Evolutionary conservation across 2,329 filamentous ascomycete species (phyloP).

Genomic region (Thelonectria discophora): DNA sequence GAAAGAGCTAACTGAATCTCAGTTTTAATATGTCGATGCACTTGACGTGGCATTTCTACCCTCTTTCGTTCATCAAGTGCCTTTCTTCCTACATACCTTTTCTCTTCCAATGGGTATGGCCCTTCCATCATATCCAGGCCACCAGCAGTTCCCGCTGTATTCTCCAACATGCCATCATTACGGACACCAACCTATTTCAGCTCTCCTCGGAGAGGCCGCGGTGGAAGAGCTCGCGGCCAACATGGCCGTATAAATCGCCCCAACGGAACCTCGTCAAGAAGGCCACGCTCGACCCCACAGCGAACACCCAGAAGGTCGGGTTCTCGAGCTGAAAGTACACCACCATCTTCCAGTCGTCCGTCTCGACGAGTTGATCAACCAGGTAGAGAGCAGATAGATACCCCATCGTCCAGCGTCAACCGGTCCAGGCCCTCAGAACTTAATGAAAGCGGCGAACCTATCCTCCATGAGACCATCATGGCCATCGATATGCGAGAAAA

Average conservation of each 20-base stretch:
- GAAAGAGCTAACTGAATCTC: not conserved
- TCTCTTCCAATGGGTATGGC: not conserved
- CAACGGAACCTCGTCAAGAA: conserved; percentile 18
- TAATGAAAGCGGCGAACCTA: conserved; percentile 22
- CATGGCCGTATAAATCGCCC: conserved; percentile 16
- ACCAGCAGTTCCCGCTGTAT: not conserved
- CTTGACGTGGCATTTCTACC: not conserved
- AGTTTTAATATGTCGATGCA: too few relatives aligned
- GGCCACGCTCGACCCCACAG: conserved; percentile 3
- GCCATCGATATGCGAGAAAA: conserved; percentile 78
- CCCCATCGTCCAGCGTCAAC: not conserved
- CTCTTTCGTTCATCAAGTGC: not conserved
- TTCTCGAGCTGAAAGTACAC: not conserved
- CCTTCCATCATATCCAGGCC: not conserved
- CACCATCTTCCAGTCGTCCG: not conserved
- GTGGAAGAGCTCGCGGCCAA: conserved; percentile 9
- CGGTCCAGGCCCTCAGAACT: not conserved
- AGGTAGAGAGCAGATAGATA: not conserved
- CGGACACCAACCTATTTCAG: conserved; percentile 18
- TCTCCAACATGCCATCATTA: conserved; percentile 26
- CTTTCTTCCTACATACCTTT: not conserved
- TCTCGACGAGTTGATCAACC: not conserved
- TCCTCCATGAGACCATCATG: conserved; percentile 73
- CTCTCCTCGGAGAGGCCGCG: conserved; percentile 21
- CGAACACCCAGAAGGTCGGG: conserved; percentile 3